Percentiles rank a stretch among this genome's conserved stretches.
Evolutionary conservation across 1,284 basidiomycete species (phyloP).

Genomic region (Singerocomus inundabilis): DNA sequence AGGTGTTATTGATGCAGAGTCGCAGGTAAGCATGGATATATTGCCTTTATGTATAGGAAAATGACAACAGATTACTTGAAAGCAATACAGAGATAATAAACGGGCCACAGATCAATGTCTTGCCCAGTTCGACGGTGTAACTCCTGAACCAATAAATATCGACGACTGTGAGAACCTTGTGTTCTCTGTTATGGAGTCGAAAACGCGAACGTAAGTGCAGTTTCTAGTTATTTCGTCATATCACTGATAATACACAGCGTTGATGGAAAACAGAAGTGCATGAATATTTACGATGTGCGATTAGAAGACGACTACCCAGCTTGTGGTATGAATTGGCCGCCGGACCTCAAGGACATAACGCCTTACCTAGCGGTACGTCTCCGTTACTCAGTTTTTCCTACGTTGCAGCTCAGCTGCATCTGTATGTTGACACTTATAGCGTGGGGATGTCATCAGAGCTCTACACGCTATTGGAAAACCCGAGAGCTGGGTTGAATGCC

Average conservation of each 20-base stretch:
- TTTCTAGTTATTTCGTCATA: neutral
- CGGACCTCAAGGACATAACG: constrained; percentile 78
- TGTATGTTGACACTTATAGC: constrained; percentile 41
- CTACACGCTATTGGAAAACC: constrained; percentile 82
- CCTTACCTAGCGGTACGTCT: constrained; percentile 75
- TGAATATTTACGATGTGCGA: constrained; percentile 96
- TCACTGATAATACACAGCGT: constrained; percentile 45
- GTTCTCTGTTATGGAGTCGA: constrained; percentile 57
- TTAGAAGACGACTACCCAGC: constrained; percentile 81
- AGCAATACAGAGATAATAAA: constrained; percentile 68
- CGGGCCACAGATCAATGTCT: constrained; percentile 66
- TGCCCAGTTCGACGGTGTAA: constrained; percentile 47
- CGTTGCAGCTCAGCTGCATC: neutral
- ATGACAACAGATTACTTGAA: constrained; percentile 3
- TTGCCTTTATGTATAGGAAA: neutral
- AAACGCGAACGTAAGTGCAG: constrained; percentile 59
- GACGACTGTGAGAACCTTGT: constrained; percentile 68
- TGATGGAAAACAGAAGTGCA: constrained; percentile 73
- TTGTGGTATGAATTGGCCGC: constrained; percentile 99
- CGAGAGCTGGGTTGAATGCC: constrained; percentile 90
- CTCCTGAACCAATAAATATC: constrained; percentile 61
- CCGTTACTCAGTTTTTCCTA: neutral
- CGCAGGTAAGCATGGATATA: constrained; percentile 49
- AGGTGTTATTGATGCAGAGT: constrained; percentile 73
- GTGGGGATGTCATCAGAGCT: constrained; percentile 76